These are phyloP conservation scores for Claviceps fusiformis DNA, from an alignment of 2,329 filamentous ascomycete genomes.

Conservation along the genomic window DNA sequence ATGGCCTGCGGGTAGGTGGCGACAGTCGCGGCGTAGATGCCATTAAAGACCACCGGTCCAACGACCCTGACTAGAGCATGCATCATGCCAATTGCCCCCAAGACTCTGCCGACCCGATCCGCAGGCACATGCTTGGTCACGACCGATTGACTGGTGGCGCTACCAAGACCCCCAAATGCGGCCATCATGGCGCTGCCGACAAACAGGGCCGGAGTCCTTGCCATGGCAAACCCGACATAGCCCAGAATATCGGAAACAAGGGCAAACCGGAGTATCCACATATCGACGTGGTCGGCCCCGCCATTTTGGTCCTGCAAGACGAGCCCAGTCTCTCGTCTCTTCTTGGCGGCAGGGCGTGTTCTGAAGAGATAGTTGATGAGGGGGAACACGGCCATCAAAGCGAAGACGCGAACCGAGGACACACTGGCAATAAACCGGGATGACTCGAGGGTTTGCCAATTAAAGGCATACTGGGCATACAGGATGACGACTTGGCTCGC, in stretches of 20 bases:
- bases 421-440: slow-evolving; percentile 70
- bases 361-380: slow-evolving; percentile 64
- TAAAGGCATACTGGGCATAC: slow-evolving; percentile 68
- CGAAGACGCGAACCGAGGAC: slow-evolving; percentile 61
- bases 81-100: slow-evolving; percentile 75
- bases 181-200: slow-evolving; percentile 59
- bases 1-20: slow-evolving; percentile 65
- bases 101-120: slow-evolving; percentile 69
- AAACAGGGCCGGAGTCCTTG: slow-evolving; percentile 50
- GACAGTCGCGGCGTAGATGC: slow-evolving; percentile 74
- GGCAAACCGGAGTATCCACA: slow-evolving; percentile 61
- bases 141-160: slow-evolving; percentile 69
- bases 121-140: slow-evolving; percentile 84
- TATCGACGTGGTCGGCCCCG: slow-evolving; percentile 67
- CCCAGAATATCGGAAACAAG: slow-evolving; percentile 67
- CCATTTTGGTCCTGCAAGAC: slow-evolving; percentile 34
- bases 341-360: slow-evolving; percentile 31
- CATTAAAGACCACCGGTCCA: slow-evolving; percentile 71
- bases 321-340: slow-evolving; percentile 23
- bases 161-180: slow-evolving; percentile 69
- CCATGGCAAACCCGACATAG: slow-evolving; percentile 59
- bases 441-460: slow-evolving; percentile 70
- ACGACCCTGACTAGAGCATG: slow-evolving; percentile 71
- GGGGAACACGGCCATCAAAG: slow-evolving; percentile 64
- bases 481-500: slow-evolving; percentile 69